Base-by-base conservation (phyloP, 2,329 filamentous ascomycete genomes). In the Clonostachys chloroleuca region DNA sequence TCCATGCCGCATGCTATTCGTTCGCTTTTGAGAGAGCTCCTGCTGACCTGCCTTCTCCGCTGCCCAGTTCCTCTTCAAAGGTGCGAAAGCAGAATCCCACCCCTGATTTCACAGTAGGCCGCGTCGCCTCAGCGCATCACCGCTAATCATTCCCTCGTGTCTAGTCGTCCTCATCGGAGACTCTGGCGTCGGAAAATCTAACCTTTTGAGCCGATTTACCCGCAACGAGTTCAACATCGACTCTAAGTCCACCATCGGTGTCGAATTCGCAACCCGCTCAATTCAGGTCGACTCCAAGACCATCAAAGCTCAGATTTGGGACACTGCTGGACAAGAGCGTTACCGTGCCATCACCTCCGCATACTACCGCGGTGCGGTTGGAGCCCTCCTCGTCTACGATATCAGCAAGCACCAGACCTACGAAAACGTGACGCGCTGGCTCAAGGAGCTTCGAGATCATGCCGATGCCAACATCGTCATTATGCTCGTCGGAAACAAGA, bases 241-340 rank as follows among this genome's bases (percentile, higher is more conserved):
- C 75, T 95, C 92, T 70, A 97, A 99, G 84, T 97, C 94, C 54
- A 99, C 94, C 60, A 99, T 99, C 74, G 94, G 94, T 63, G 94
- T 99, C 70, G 94, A 99, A 75, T 99, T 99, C 69, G 94, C 95
- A 61, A 99, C 94, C 59, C 86, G 94, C 55, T 96, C 91, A 58
- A 99, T 99, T 68, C 92, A 97, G 74, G 94, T 99, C 64, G 94
- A 99, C 74, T 88, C 89, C 66, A 99, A 99, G 83, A 99, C 94
- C 55, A 99, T 99, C 84, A 99, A 99, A 81, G 94, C 94, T 60
- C 94, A 99, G 78, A 99, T 99, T 64, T 99, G 95, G 94, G 94
- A 99, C 78, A 99, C 94, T 50, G 94, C 94, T 57, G 94, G 94
- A 58, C 94, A 99, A 77, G 94, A 99, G 75, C 87, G 94, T 69